phyloP scores from a whole-genome alignment of 169 alveolate species.

The Plasmodium gonderi region DNA sequence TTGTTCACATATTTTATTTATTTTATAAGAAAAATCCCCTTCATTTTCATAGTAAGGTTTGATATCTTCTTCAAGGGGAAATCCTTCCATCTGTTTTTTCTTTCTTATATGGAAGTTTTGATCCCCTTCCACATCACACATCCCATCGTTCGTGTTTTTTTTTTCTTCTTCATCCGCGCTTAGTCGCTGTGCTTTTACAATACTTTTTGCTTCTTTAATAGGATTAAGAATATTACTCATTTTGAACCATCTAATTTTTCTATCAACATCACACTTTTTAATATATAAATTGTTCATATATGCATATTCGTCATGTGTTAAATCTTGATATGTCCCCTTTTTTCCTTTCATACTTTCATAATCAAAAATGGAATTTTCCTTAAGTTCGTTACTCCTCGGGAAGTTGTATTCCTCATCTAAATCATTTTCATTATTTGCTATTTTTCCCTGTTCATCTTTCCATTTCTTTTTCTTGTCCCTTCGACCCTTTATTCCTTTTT shows the following conservation, averaged over 20 bases:
- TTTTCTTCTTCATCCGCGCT: constrained; percentile 38
- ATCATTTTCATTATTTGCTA: neutral
- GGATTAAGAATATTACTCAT: constrained; percentile 80
- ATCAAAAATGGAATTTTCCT: constrained; percentile 9
- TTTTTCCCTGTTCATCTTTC: neutral
- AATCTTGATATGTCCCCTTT: constrained; percentile 74
- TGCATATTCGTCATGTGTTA: constrained; percentile 83
- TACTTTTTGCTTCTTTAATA: constrained; percentile 78
- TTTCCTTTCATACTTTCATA: constrained; percentile 74
- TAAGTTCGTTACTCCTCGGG: neutral
- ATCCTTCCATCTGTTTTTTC: neutral
- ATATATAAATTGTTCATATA: constrained; percentile 78
- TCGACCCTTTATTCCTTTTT: neutral
- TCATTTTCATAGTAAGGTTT: constrained; percentile 64
- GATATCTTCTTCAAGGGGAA: constrained; percentile 36
- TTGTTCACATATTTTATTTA: constrained; percentile 72
- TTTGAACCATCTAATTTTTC: constrained; percentile 75
- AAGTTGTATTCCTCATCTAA: constrained; percentile 53
- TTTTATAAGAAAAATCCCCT: constrained; percentile 39
- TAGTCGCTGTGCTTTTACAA: constrained; percentile 55
- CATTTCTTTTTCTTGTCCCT: neutral
- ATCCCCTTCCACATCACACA: neutral
- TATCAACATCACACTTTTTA: constrained; percentile 76
- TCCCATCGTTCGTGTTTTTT: neutral
- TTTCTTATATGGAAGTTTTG: neutral